Percentiles rank a stretch among this genome's conserved stretches.
Conservation (phyloP, 139 green algal species). For the Haematococcus lacustris region DNA sequence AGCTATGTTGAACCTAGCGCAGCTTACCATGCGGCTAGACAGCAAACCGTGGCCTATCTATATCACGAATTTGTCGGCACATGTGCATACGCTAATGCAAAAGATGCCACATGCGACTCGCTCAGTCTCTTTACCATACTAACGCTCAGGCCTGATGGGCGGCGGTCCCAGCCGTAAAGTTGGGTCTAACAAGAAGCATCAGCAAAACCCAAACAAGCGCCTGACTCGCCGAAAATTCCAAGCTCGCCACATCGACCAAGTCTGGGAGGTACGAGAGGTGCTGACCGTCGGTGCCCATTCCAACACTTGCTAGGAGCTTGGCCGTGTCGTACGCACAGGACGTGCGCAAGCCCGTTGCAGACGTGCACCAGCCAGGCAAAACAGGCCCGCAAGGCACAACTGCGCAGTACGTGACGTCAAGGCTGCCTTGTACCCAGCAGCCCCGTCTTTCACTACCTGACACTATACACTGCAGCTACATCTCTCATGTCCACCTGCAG, state of each 20-base stretch:
- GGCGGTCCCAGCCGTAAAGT: constrained; percentile 25
- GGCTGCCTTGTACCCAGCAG: background rate
- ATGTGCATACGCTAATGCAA: no score
- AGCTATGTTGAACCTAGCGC: no score
- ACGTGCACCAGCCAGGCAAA: constrained; percentile 51
- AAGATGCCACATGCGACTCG: no score
- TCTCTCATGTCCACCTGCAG: constrained; percentile 23
- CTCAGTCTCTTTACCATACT: no score
- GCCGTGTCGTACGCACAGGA: no score
- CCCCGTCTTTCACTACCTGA: background rate
- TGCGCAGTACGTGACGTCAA: background rate
- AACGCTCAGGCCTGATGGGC: background rate
- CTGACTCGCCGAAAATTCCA: constrained; percentile 45
- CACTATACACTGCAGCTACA: background rate
- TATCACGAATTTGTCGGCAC: no score
- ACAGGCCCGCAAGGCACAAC: constrained; percentile 64
- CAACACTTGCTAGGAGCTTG: no score
- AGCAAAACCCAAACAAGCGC: constrained; percentile 45
- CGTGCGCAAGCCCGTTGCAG: constrained; percentile 46
- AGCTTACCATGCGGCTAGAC: no score
- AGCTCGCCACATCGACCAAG: constrained; percentile 66
- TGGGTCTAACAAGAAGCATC: constrained; percentile 28
- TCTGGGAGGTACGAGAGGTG: no score
- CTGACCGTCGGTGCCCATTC: no score
- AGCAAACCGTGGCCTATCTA: no score